Percentiles rank a stretch among this genome's conserved stretches.
phyloP scores from a whole-genome alignment of 805 yeast genomes.

The Lachancea cidri region DNA sequence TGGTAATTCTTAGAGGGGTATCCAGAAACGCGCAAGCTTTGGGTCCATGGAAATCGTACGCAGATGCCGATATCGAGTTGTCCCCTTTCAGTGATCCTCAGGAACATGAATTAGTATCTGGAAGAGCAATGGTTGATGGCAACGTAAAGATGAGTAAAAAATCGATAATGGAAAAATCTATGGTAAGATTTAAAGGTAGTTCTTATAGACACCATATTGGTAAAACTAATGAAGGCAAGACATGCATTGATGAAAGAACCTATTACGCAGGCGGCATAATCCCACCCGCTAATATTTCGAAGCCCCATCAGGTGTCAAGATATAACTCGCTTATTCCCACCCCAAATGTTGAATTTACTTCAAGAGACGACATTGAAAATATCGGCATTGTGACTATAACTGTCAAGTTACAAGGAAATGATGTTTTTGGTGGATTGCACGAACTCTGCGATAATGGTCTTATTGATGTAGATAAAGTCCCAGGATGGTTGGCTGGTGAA shows the following conservation, averaged over 20 bases:
- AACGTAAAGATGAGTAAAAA: conserved; percentile 12
- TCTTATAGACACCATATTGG: conserved; percentile 33
- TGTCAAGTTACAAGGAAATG: conserved; percentile 52
- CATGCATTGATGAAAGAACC: conserved; percentile 19
- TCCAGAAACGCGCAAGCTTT: conserved; percentile 57
- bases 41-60: conserved; percentile 73
- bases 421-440: conserved; percentile 75
- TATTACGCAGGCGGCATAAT: conserved; percentile 3
- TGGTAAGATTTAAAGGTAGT: conserved; percentile 58
- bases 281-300: no score
- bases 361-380: conserved; percentile 32
- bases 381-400: conserved; percentile 24
- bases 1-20: conserved; percentile 54
- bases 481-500: conserved; percentile 79
- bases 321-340: conserved; percentile 56
- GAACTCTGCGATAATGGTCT: conserved; percentile 49
- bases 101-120: conserved; percentile 37
- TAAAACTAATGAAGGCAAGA: conserved; percentile 37
- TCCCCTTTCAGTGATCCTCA: conserved; percentile 50
- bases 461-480: conserved; percentile 51
- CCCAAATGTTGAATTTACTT: conserved; percentile 43
- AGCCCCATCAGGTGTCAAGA: no score
- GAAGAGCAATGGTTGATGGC: conserved; percentile 12
- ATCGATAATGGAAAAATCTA: conserved; percentile 40
- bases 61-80: conserved; percentile 59